A percentile compares a stretch with the other conserved stretches of the same genome.
Evolutionary conservation across 805 yeast genomes (phyloP).

Genomic region (Candida odintsovae): DNA sequence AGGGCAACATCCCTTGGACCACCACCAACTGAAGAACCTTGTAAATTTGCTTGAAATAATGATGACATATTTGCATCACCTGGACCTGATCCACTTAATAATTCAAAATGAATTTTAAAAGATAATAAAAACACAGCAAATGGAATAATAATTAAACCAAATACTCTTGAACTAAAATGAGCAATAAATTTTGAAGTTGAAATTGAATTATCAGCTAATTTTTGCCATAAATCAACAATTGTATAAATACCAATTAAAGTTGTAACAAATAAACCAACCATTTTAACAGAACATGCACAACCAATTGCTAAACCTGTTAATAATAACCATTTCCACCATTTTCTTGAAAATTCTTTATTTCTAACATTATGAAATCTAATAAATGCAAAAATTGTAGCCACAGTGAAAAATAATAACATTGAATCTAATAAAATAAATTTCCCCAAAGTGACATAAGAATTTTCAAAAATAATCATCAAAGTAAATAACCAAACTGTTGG

Average conservation of each 20-base stretch:
- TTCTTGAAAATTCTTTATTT: constrained; percentile 50
- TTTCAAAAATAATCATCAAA: constrained; percentile 75
- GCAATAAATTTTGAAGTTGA: constrained; percentile 41
- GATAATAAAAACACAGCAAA: constrained; percentile 52
- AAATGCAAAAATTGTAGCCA: constrained; percentile 71
- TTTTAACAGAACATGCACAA: constrained; percentile 86
- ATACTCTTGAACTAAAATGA: constrained; percentile 64
- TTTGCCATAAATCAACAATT: constrained; percentile 78
- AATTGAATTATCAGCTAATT: constrained; percentile 63
- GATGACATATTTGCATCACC: constrained; percentile 80
- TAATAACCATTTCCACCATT: constrained; percentile 93
- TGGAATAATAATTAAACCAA: constrained; percentile 64
- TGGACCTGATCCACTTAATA: constrained; percentile 70
- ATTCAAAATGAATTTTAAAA: constrained; percentile 72
- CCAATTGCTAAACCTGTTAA: constrained; percentile 85
- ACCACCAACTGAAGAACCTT: constrained; percentile 54
- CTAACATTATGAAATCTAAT: constrained; percentile 61
- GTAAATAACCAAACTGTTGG: constrained; percentile 74
- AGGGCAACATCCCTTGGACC: constrained; percentile 65
- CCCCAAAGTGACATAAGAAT: constrained; percentile 77
- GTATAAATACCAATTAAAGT: constrained; percentile 87
- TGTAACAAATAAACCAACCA: constrained; percentile 94
- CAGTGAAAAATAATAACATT: constrained; percentile 83
- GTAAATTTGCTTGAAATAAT: constrained; percentile 72
- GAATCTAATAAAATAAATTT: constrained; percentile 90